Evolutionary conservation across 2,329 filamentous ascomycete species (phyloP).

Genomic region (Diaporthe citrichinensis): DNA sequence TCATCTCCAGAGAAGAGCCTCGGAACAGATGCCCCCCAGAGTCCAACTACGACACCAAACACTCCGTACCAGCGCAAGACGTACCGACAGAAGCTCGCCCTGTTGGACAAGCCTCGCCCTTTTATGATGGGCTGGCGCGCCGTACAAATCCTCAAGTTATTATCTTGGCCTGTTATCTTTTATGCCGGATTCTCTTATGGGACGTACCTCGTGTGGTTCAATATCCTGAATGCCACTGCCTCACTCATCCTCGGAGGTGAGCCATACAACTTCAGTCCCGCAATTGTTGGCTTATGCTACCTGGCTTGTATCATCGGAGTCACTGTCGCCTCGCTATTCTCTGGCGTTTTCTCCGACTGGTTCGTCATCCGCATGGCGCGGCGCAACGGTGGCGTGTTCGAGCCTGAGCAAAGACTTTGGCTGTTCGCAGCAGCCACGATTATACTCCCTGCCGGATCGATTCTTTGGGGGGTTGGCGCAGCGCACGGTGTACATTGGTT

Average conservation of each 20-base stretch:
- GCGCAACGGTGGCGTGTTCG: conserved; percentile 51
- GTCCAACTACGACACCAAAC: conserved; percentile 2
- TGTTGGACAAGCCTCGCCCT: conserved; percentile 51
- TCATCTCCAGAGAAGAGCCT: conserved; percentile 17
- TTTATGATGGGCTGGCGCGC: conserved; percentile 56
- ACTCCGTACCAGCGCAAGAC: conserved; percentile 50
- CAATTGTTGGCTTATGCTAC: conserved; percentile 47
- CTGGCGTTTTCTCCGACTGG: conserved; percentile 50
- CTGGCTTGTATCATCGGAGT: conserved; percentile 50
- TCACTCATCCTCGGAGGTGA: conserved; percentile 51
- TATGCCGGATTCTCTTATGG: conserved; percentile 54
- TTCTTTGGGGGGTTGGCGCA: conserved; percentile 66
- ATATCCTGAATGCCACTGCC: conserved; percentile 53
- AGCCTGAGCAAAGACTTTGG: conserved; percentile 51
- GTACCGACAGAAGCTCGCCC: conserved; percentile 54
- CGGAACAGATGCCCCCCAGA: not conserved
- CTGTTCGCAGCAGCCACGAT: conserved; percentile 53
- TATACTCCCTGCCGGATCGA: conserved; percentile 58
- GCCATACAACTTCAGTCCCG: conserved; percentile 50
- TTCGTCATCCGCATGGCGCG: conserved; percentile 50
- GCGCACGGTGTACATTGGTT: conserved; percentile 60
- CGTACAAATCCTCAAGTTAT: conserved; percentile 50
- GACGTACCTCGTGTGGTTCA: conserved; percentile 52
- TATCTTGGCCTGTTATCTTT: conserved; percentile 59
- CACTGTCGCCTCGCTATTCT: conserved; percentile 45